phyloP scores from a whole-genome alignment of 805 yeast species.

The Babjeviella inositovora region DNA sequence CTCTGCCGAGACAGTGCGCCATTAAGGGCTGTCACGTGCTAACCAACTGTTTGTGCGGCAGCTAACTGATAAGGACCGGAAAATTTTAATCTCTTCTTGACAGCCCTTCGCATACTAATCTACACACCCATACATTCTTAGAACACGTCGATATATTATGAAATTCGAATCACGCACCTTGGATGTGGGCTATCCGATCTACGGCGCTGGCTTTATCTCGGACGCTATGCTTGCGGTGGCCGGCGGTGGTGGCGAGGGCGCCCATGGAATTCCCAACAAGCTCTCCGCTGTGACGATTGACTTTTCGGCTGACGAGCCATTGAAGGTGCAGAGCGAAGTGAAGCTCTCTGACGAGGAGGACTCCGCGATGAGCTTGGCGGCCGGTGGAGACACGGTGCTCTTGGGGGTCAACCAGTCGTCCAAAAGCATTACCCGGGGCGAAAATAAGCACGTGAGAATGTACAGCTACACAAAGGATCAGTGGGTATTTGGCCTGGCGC shows the following conservation, averaged over 20 bases:
- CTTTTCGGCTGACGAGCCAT: constrained; percentile 26
- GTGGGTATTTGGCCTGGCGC: constrained; percentile 39
- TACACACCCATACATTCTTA: too few relatives aligned
- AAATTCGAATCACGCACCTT: too few relatives aligned
- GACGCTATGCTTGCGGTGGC: constrained; percentile 49
- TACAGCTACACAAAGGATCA: too few relatives aligned
- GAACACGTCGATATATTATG: too few relatives aligned
- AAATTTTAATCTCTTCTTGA: too few relatives aligned
- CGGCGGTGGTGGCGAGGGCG: constrained; percentile 96
- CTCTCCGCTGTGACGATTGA: constrained; percentile 49
- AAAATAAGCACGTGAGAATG: constrained; percentile 60
- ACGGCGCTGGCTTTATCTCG: constrained; percentile 58
- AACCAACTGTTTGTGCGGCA: too few relatives aligned
- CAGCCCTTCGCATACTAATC: too few relatives aligned
- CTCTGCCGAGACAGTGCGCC: too few relatives aligned
- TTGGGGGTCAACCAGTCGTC: constrained; percentile 67
- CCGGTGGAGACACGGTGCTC: constrained; percentile 33
- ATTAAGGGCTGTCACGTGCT: too few relatives aligned
- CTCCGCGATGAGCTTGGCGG: constrained; percentile 75
- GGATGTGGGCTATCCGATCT: constrained; percentile 76
- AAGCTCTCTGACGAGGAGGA: constrained; percentile 52
- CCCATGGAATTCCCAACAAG: constrained; percentile 77
- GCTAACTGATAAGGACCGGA: too few relatives aligned
- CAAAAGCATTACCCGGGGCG: constrained; percentile 36
- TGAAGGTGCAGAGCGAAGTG: constrained; percentile 51